phyloP scores from a whole-genome alignment of 345 rosid genomes.

The Eucalyptus cloeziana region DNA sequence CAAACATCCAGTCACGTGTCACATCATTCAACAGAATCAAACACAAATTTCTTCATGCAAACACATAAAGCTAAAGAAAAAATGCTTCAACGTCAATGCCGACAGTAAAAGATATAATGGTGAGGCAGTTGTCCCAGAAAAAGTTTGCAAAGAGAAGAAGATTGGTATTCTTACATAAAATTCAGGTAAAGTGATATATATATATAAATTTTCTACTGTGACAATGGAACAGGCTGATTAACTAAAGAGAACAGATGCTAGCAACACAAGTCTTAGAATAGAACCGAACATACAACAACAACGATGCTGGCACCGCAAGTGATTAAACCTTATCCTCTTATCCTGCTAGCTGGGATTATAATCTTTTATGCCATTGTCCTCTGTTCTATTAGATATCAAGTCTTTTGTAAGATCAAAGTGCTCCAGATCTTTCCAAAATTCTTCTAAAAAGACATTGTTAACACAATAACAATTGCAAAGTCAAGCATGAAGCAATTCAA shows the following conservation, averaged over 20 bases:
- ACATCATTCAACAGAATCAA: conserved; percentile 28
- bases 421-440: not conserved
- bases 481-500: not conserved
- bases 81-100: not conserved
- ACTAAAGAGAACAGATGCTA: not conserved
- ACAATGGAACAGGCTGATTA: not conserved
- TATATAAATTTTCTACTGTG: not conserved
- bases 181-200: not conserved
- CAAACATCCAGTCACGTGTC: conserved; percentile 68
- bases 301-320: not conserved
- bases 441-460: not conserved
- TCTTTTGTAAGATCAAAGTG: not conserved
- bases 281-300: not conserved
- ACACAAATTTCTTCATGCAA: not conserved
- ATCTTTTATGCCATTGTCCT: not conserved
- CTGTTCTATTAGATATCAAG: not conserved
- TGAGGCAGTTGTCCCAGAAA: not conserved
- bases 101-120: not conserved
- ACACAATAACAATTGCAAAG: not conserved
- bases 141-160: not conserved
- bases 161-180: not conserved
- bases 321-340: not conserved
- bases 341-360: not conserved
- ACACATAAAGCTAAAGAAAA: not conserved
- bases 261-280: not conserved